phyloP scores from a whole-genome alignment of 1,284 basidiomycete genomes.

The Puccinia horiana region DNA sequence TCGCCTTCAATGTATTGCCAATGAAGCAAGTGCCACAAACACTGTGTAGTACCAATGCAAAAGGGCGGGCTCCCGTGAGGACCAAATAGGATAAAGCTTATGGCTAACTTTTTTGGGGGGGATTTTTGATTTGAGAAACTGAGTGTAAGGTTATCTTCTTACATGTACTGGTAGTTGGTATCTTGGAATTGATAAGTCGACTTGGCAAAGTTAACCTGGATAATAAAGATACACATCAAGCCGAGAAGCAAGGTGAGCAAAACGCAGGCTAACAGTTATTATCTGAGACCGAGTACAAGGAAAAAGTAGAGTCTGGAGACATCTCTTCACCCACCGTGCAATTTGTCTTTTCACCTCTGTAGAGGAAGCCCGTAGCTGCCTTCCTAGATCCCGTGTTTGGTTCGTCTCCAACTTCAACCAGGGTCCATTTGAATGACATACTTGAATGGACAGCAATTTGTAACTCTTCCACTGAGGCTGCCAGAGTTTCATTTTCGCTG shows the following conservation, averaged over 20 bases:
- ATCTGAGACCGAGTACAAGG: no score
- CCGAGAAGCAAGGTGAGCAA: no score
- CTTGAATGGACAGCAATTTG: not conserved
- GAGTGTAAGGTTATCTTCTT: not conserved
- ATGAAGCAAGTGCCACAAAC: conserved; percentile 5
- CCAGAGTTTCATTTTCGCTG: not conserved
- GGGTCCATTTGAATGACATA: conserved; percentile 11
- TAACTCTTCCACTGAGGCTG: not conserved
- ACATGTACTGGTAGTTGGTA: conserved; percentile 5
- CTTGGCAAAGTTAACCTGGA: not conserved
- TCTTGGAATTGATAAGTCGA: conserved; percentile 9
- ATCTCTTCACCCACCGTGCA: not conserved
- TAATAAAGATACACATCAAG: not conserved
- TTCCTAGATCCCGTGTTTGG: not conserved
- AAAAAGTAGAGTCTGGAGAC: not conserved
- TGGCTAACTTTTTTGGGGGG: not conserved
- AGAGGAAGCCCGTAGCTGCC: not conserved
- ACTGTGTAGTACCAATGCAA: not conserved
- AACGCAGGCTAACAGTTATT: no score
- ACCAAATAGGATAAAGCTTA: not conserved
- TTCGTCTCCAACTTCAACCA: conserved; percentile 11
- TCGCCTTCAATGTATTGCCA: conserved; percentile 3
- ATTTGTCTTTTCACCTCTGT: conserved; percentile 1
- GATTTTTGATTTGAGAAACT: not conserved
- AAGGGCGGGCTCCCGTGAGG: not conserved